Evolutionary conservation across 495 filamentous ascomycete genomes (phyloP), one percentile per base, ranked within the genome.

Genomic region (Pseudoneurospora amorphoporcata): DNA sequence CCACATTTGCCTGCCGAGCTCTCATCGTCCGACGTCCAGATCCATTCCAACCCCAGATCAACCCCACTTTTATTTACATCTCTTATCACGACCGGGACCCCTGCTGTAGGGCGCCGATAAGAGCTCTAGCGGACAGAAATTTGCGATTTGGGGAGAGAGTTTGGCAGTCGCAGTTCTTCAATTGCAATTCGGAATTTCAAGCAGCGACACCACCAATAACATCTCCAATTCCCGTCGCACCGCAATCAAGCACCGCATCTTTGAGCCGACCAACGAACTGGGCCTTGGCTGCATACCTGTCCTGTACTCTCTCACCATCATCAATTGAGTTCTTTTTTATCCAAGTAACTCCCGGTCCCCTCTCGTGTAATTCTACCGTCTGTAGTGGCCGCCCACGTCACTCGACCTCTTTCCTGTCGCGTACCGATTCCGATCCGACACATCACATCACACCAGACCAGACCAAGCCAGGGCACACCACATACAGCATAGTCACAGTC

Each of bases 121-220:
- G 73, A 80, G 72, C 70, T 71, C 69, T 69, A 16, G 72, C 70
- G 75, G 75, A 74, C 77, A 79, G 78, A 81, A 81, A 79, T 79
- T 79, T 79, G 76, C 75, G 58, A 19, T 65, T 53, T 73, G 39
- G 53, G 29, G 53, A 23, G 53, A 32, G 53, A 65, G 29, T 32
- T 8, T 40, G 53, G 53, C 53, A 65, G 23, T 65, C 53, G 53
- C 53, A 65, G 53, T 35, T 35, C 53, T 35, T 35, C 53, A 65
- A 61, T 61, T 35, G 53, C 53, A 61, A 61, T 16, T 61, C 45
- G 19, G 45, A 53, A 53, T 14, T 29, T n/a, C 32, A 71, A 35
- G n/a, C 69, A 69, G 39, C 68, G 32, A 69, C 45, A 72, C 39
- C 71, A 72, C 23, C 71, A 68, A 70, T 43, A 40, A 70, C 19